phyloP scores from a whole-genome alignment of 129 eudicot genomes.

The Cynara cardunculus region DNA sequence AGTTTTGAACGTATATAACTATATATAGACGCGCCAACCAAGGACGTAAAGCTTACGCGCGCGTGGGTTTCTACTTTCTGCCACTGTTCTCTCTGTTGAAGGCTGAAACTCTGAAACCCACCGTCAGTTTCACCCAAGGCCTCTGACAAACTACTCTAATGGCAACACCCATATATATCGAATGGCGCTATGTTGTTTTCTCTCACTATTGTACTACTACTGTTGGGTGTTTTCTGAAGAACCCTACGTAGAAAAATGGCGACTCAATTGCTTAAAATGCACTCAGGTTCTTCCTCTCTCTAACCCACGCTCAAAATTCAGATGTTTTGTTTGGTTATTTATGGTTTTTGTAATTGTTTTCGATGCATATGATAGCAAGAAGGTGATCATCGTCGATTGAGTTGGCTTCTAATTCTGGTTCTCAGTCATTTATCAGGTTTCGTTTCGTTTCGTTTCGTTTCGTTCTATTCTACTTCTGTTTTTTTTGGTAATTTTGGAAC shows the following conservation, averaged over 20 bases:
- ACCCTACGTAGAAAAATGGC: neutral
- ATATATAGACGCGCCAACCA: slow-evolving; percentile 12
- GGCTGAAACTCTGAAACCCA: slow-evolving; percentile 21
- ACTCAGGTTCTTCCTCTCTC: slow-evolving; percentile 2
- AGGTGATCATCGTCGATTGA: neutral
- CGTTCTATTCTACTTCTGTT: neutral
- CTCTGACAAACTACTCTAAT: slow-evolving; percentile 21
- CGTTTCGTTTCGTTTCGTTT: neutral
- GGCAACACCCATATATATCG: slow-evolving; percentile 4
- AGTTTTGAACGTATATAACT: no score
- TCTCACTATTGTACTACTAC: neutral
- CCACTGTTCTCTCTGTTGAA: slow-evolving; percentile 13
- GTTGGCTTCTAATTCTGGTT: neutral
- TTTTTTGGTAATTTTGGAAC: neutral
- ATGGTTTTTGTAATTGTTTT: neutral
- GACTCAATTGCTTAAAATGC: neutral
- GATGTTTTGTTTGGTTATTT: neutral
- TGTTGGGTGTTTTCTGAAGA: neutral
- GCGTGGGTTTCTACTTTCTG: slow-evolving; percentile 4
- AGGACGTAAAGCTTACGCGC: neutral
- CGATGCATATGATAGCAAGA: neutral
- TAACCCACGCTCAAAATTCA: neutral
- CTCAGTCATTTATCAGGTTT: neutral
- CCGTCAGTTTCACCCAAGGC: neutral
- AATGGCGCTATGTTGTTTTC: neutral